These are phyloP conservation scores for Fusarium humuli DNA, from an alignment of 2,329 filamentous ascomycete genomes.

Conservation along the genomic window DNA sequence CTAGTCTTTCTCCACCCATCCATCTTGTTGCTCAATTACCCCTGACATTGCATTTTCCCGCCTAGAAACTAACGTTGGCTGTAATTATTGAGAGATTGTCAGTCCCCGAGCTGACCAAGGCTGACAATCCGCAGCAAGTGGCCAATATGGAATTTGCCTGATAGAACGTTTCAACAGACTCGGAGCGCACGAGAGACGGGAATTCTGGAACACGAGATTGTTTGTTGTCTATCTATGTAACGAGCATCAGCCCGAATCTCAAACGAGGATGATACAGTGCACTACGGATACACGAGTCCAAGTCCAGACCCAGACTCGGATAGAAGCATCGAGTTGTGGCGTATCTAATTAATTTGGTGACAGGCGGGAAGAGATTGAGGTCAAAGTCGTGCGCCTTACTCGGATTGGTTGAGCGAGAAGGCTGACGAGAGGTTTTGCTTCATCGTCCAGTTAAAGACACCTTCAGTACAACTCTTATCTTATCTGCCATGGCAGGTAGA, in stretches of 20 bases:
- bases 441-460: slow-evolving; percentile 29
- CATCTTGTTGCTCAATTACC: slow-evolving; percentile 19
- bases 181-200: slow-evolving; percentile 4
- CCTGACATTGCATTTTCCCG: slow-evolving; percentile 25
- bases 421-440: background rate
- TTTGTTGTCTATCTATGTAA: slow-evolving; percentile 19
- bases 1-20: slow-evolving; percentile 25
- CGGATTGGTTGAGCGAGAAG: slow-evolving; percentile 21
- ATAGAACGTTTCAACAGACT: background rate
- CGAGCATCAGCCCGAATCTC: slow-evolving; percentile 13
- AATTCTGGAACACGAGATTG: slow-evolving; percentile 26
- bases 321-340: slow-evolving; percentile 30
- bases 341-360: slow-evolving; percentile 31
- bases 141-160: slow-evolving; percentile 1
- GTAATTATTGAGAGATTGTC: background rate
- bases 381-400: slow-evolving; percentile 9
- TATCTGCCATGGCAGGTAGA: slow-evolving; percentile 33
- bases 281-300: slow-evolving; percentile 6
- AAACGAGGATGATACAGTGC: slow-evolving; percentile 30
- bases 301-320: background rate
- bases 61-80: background rate
- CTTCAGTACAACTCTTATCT: slow-evolving; percentile 24
- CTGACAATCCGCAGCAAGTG: slow-evolving; percentile 1
- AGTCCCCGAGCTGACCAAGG: background rate
- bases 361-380: slow-evolving; percentile 26